phyloP scores from a whole-genome alignment of 345 rosid species.

The Eucalyptus dawsonii region DNA sequence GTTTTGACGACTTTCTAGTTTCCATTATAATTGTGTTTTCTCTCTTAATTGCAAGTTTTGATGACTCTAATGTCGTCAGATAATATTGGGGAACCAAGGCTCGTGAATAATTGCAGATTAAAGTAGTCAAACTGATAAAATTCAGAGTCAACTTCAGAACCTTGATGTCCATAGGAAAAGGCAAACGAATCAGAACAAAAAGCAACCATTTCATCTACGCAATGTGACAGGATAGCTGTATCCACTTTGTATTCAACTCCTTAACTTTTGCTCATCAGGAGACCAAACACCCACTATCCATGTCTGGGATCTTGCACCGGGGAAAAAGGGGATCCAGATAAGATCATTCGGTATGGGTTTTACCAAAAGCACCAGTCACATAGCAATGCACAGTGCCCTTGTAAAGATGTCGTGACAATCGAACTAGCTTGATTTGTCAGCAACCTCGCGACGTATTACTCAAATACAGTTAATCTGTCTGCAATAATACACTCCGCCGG shows the following conservation, averaged over 20 bases:
- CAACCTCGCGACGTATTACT: constrained; percentile 25
- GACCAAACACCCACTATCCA: constrained; percentile 54
- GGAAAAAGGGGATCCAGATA: background rate
- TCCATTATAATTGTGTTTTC: background rate
- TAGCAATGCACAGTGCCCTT: background rate
- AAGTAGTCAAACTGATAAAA: background rate
- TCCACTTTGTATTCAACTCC: constrained; percentile 59
- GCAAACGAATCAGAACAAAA: constrained; percentile 84
- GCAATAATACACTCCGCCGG: constrained; percentile 34
- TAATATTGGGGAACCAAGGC: background rate
- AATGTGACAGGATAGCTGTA: constrained; percentile 40
- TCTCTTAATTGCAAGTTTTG: background rate
- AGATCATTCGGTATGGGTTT: constrained; percentile 1
- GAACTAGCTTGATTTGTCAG: constrained; percentile 37
- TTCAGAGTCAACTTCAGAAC: constrained; percentile 27
- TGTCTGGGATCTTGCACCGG: constrained; percentile 44
- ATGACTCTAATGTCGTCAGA: background rate
- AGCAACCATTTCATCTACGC: constrained; percentile 26
- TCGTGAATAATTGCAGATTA: background rate
- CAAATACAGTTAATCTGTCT: constrained; percentile 22
- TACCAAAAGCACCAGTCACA: constrained; percentile 11
- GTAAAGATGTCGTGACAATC: background rate
- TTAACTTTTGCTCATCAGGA: constrained; percentile 36
- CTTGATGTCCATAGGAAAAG: constrained; percentile 51
- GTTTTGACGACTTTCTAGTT: background rate